Evolutionary conservation across 345 rosid genomes (phyloP).

Genomic region (Erucastrum elatum): DNA sequence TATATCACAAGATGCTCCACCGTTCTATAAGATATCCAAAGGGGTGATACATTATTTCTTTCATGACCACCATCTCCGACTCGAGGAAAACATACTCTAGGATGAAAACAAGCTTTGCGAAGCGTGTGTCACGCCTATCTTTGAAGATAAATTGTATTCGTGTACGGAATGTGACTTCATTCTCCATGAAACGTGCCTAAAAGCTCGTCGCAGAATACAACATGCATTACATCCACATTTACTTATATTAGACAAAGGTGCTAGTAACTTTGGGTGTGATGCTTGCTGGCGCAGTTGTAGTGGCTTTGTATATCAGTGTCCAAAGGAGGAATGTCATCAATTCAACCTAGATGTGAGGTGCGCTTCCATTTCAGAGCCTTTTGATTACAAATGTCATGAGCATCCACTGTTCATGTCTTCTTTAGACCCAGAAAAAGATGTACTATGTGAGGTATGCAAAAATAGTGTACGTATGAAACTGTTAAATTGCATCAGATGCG

Average conservation of each 20-base stretch:
- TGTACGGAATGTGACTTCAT: background rate
- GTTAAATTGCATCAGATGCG: background rate
- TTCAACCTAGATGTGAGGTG: background rate
- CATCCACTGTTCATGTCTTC: slow-evolving; percentile 5
- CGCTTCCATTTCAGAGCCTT: background rate
- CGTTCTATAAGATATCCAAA: background rate
- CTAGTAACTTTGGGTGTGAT: background rate
- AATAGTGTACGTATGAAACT: background rate
- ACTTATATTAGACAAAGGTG: background rate
- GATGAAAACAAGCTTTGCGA: background rate
- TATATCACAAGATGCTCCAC: background rate
- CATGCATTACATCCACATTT: background rate
- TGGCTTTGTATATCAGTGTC: background rate
- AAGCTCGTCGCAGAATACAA: background rate
- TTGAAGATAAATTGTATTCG: background rate
- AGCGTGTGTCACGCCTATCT: background rate
- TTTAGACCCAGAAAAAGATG: background rate
- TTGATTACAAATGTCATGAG: background rate
- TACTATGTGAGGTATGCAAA: background rate
- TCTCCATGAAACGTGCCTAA: background rate
- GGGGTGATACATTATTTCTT: slow-evolving; percentile 7
- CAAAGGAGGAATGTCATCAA: background rate
- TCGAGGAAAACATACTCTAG: background rate
- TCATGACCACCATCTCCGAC: background rate
- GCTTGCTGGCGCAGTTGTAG: background rate